Evolutionary conservation across 164 flowering plant genomes (phyloP).

Genomic region (Kalanchoe fedtschenkoi): DNA sequence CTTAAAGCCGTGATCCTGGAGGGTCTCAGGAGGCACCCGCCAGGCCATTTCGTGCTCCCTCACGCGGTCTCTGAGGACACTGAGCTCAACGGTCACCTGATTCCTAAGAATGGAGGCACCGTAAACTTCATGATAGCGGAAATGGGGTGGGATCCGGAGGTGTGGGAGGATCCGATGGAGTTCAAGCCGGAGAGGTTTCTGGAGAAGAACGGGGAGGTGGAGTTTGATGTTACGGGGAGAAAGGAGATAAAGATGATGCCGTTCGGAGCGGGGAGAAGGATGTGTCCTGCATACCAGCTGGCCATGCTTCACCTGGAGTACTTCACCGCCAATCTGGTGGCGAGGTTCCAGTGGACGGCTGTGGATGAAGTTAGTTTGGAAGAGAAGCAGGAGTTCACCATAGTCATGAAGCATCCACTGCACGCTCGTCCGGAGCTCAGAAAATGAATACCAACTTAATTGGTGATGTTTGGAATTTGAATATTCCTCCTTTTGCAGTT

Average conservation of each 20-base stretch:
- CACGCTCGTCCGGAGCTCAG: conserved; percentile 2
- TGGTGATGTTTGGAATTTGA: no score
- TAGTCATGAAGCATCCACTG: conserved; percentile 6
- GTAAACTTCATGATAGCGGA: conserved; percentile 7
- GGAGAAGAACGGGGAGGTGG: not conserved
- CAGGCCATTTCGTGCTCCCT: conserved; percentile 8
- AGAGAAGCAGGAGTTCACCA: conserved; percentile 5
- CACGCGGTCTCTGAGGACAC: conserved; percentile 9
- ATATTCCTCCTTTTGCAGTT: no score
- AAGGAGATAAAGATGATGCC: conserved; percentile 8
- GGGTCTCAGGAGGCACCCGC: conserved; percentile 10
- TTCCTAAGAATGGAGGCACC: conserved; percentile 5
- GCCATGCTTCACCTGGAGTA: conserved; percentile 6
- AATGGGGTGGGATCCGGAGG: conserved; percentile 9
- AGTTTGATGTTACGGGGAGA: conserved; percentile 6
- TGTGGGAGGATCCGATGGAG: conserved; percentile 9
- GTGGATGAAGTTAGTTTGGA: conserved; percentile 1
- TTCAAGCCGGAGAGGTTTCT: conserved; percentile 7
- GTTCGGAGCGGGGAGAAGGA: conserved; percentile 7
- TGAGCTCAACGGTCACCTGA: not conserved
- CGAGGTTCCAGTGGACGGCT: not conserved
- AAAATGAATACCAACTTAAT: not conserved
- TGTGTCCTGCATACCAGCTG: not conserved
- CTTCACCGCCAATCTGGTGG: conserved; percentile 1
- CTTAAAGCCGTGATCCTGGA: conserved; percentile 10